phyloP scores from a whole-genome alignment of 257 asterid species.

The Penstemon newberryi region DNA sequence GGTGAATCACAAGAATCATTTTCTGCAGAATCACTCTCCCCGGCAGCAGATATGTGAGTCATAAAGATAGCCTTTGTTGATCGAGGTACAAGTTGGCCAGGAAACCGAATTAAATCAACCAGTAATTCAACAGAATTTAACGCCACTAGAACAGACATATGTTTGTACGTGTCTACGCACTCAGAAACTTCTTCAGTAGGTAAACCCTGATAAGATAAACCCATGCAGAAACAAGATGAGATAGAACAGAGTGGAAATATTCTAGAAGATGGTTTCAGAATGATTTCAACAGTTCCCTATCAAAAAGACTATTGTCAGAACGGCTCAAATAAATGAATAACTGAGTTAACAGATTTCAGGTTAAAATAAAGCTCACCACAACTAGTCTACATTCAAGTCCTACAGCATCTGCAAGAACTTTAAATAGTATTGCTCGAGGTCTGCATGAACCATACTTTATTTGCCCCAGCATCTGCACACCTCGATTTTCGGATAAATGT shows the following conservation, averaged over 20 bases:
- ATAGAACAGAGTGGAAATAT: constrained; percentile 21
- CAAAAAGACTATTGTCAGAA: constrained; percentile 14
- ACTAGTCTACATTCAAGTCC: constrained; percentile 89
- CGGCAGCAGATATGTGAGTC: constrained; percentile 81
- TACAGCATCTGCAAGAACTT: constrained; percentile 96
- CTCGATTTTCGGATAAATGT: constrained; percentile 58
- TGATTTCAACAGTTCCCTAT: constrained; percentile 12
- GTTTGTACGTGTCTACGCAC: constrained; percentile 84
- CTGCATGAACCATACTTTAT: constrained; percentile 92
- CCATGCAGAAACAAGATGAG: constrained; percentile 25
- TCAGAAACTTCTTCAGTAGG: constrained; percentile 84
- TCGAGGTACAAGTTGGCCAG: constrained; percentile 71
- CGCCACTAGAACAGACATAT: constrained; percentile 80
- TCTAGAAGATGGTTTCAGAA: constrained; percentile 14
- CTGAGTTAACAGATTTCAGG: not conserved
- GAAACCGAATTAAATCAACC: constrained; percentile 68
- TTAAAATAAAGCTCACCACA: constrained; percentile 63
- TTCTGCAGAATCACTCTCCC: constrained; percentile 99
- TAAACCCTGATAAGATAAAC: constrained; percentile 68
- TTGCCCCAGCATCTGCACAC: constrained; percentile 89
- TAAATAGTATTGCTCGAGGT: constrained; percentile 89
- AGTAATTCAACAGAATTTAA: constrained; percentile 58
- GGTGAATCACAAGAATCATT: constrained; percentile 99
- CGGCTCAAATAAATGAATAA: constrained; percentile 8
- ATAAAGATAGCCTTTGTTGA: constrained; percentile 62